Evolutionary conservation across 2,329 filamentous ascomycete genomes (phyloP).

Genomic region (Fusarium agapanthi): DNA sequence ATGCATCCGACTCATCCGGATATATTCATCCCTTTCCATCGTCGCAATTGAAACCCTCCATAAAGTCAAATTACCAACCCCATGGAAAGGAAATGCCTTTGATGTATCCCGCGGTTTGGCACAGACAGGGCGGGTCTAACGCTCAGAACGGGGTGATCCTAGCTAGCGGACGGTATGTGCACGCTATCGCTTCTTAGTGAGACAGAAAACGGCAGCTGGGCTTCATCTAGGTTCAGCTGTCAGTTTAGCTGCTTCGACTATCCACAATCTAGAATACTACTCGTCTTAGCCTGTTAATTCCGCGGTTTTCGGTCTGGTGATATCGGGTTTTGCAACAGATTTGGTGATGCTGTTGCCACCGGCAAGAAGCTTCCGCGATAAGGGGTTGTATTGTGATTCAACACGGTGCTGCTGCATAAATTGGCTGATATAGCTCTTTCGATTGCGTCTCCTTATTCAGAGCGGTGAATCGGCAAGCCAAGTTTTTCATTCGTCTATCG

Average conservation of each 20-base stretch:
- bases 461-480: rapidly evolving
- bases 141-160: not conserved
- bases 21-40: not conserved
- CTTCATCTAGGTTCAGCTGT: not conserved
- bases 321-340: not conserved
- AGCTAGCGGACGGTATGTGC: not conserved
- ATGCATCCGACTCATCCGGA: not conserved
- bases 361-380: not conserved
- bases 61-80: not conserved
- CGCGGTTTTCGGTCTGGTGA: not conserved
- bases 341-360: not conserved
- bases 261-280: not conserved
- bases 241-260: not conserved
- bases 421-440: not conserved
- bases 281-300: not conserved
- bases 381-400: not conserved
- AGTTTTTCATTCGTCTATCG: rapidly evolving
- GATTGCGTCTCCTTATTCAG: not conserved
- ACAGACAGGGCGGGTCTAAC: not conserved
- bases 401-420: not conserved
- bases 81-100: not conserved
- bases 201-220: not conserved
- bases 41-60: not conserved
- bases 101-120: not conserved
- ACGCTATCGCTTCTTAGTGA: not conserved